Evolutionary conservation across 305 asterid species (phyloP).

Genomic region (Caryopteris hybrid): DNA sequence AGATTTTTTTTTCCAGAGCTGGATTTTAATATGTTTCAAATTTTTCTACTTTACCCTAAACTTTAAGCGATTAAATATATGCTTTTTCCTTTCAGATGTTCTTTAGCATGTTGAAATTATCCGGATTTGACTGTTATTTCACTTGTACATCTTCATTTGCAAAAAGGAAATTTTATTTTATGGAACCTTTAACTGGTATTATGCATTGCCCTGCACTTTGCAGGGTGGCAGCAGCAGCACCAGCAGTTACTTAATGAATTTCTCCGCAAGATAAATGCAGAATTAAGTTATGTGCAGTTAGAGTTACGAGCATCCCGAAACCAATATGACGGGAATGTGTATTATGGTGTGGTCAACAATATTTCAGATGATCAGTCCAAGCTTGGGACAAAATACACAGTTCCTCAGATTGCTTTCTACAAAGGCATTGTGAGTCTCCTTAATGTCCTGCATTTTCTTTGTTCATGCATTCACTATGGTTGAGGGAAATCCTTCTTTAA

Average conservation of each 20-base stretch:
- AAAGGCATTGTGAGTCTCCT: slow-evolving; percentile 70
- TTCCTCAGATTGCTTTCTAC: slow-evolving; percentile 89
- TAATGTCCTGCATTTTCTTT: background rate
- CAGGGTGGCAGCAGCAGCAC: slow-evolving; percentile 46
- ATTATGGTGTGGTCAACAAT: slow-evolving; percentile 88
- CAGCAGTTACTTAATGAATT: slow-evolving; percentile 50
- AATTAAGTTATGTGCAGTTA: slow-evolving; percentile 60
- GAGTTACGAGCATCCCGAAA: slow-evolving; percentile 77
- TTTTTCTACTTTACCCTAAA: no score
- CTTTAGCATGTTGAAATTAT: background rate
- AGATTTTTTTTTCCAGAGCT: background rate
- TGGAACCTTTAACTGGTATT: background rate
- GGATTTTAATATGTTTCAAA: no score
- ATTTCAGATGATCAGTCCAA: slow-evolving; percentile 79
- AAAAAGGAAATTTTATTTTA: background rate
- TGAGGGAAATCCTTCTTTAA: background rate
- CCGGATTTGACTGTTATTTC: background rate
- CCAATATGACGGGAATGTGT: slow-evolving; percentile 67
- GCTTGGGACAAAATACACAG: slow-evolving; percentile 74
- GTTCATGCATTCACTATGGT: background rate
- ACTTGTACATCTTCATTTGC: background rate
- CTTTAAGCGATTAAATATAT: no score
- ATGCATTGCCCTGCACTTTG: background rate
- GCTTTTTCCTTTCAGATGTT: no score
- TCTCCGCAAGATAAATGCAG: slow-evolving; percentile 60